Evolutionary conservation across 305 asterid species (phyloP), one percentile per base, ranked within the genome.

Genomic region (Fraxinus sp.): DNA sequence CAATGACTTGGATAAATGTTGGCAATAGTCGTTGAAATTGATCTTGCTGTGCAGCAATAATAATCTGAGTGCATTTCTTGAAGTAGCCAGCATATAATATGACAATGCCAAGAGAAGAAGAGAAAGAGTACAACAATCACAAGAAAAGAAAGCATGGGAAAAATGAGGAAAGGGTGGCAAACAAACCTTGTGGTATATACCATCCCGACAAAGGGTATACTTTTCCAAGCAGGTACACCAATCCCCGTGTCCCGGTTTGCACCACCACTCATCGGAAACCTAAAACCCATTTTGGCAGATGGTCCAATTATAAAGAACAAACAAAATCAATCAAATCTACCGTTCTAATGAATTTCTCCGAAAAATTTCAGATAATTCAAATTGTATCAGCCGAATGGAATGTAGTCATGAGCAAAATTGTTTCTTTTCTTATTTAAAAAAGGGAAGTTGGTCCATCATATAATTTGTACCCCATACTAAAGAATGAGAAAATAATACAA

Each of bases 251-350:
- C 99, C 99, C 24, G 99, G 97, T 92, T 91, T 89, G 75, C 88
- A 95, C 99, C 99, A 95, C 97, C 99, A 95, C 81, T 91, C 92
- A 78, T 90, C 94, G 5, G 99, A 95, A 68, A 91, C 99, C 97
- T 94, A 88, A 84, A 72, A 73, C 24, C 30, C 78, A 74, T 30
- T 75, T 82, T 13, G 55, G 80, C 59, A 76, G 71, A 78, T 83
- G 75, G 71, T 36, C 28, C 74, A 78, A 79, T 78, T 71, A 79
- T 68, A 80, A 78, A 22, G 79, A 57, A 55, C 46, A 77, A 68
- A 62, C 37, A 83, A 80, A 74, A 37, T 57, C 77, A 84, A 71
- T 74, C 66, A 81, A 77, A 46, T 39, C 81, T 78, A 75, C 75
- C 70, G n/a, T 16, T 52, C 55, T 49, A 76, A 79, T 30, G 75